Evolutionary conservation across 805 yeast species (phyloP), one percentile per base, ranked within the genome.

Genomic region (Wilhelminamyces savonicus): DNA sequence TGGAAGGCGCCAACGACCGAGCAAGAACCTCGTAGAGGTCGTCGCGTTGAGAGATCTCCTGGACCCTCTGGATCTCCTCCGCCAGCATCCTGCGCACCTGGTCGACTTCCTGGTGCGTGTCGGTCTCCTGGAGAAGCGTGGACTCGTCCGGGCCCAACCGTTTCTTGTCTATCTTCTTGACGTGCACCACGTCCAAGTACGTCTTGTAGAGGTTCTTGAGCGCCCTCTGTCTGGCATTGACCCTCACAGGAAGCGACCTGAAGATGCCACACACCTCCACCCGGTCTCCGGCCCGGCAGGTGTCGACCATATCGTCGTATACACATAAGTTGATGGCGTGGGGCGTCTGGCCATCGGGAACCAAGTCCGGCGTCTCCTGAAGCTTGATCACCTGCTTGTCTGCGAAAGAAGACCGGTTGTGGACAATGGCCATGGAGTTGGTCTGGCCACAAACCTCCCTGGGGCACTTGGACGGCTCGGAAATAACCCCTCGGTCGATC

Each of bases 291-390:
- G 98, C 97, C 46, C 95, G 74, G 48, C 94, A 82, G 31, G 83
- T 71, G 55, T 92, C 98, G 1, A 92, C 98, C 37, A 92, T 68
- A 54, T 92, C 97, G 56, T 92, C 98, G 52, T 90, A 92, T 1
- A 85, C 94, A 63, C 96, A 86, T 17, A 92, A 63, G 5, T 95
- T 85, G 27, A 92, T 84, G 10, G 96, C 81, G 56, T 92, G 98
- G 2, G 98, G 98, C 3, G 98, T 92, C 59, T 92, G 98, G 12
- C 98, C 98, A 59, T 84, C 97, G 4, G 98, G 98, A 11, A 90
- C 95, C 38, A 77, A 69, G 56, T 92, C 98, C 1, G 96, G 96
- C 0, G 95, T 87, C 57, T 92, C 98, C 59, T 92, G 98, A 24
- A 92, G 63, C 48, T 85, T 84, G 43, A 92, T 77, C 17, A 92